Evolutionary conservation across 495 filamentous ascomycete genomes (phyloP), one percentile per base, ranked within the genome.

Genomic region (Penicillium turbatum): DNA sequence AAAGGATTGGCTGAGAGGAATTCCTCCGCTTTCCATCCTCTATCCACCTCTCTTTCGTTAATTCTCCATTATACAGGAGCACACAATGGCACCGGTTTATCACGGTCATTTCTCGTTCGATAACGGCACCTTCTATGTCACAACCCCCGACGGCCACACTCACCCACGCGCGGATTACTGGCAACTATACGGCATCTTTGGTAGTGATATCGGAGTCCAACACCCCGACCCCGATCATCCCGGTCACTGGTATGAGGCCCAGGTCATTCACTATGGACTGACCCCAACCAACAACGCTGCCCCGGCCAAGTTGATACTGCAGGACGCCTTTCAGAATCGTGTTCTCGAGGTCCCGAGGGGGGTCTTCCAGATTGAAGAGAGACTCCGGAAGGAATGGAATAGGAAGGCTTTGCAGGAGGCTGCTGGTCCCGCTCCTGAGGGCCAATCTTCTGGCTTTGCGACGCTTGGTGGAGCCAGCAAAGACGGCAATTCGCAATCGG

Each of bases 241-340:
- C 0, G 77, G 68, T 6, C 79, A 81, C 48, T 84, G 75, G 77
- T 84, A 80, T 44, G 75, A 79, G 48, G 81, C 81, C 5, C 80
- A 85, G 52, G 68, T 83, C 19, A 58, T 82, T 3, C 81, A 86
- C 52, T 84, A 86, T 66, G 81, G 79, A 6, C 61, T 86, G 0
- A 69, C 63, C 15, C 71, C 70, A 0, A 79, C 77, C 34, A 79
- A 79, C 58, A 70, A 68, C 30, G 82, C 85, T 58, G 76, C 77
- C 5, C 73, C 72, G 0, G 79, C 82, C 19, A 78, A 82, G 61
- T 77, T 79, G 71, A 65, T 79, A 29, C 64, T 85, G 7, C 70
- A 74, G 29, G 75, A 82, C 45, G 78, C 77, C 13, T 51, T 83
- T 49, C 76, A 76, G 46, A 47, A 51, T 15, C 72, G 68, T 5